Evolutionary conservation across 257 asterid species (phyloP), one percentile per base, ranked within the genome.

Genomic region (Anisodus tanguticus): DNA sequence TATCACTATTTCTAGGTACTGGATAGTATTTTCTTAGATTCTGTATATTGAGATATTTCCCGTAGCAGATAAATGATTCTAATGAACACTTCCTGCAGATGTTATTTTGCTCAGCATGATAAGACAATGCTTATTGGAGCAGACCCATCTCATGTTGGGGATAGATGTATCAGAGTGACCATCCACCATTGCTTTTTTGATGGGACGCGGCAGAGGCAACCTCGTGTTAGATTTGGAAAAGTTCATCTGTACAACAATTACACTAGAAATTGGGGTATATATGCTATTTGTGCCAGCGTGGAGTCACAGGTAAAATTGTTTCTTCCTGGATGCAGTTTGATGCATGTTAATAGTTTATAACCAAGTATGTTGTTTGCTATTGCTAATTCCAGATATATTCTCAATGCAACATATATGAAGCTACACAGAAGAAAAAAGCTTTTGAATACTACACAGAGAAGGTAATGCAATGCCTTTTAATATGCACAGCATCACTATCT

Each of bases 121-220:
- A 95, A 95, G 88, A 95, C 99, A 11, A 93, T 95, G 97, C 99
- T 95, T 79, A 94, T 95, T 16, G 98, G 99, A 43, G 97, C 97
- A 5, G 99, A 95, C 78, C 95, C 99, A 1, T 83, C 97, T 83
- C 93, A 95, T 88, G 88, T 90, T 13, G 90, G 85, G 17, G 99
- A 95, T 69, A 89, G 99, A 88, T 94, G 99, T 89, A 91, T 83
- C n/a, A n/a, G n/a, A n/a, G n/a, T n/a, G n/a, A n/a, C n/a, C n/a
- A n/a, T n/a, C n/a, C n/a, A n/a, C n/a, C n/a, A n/a, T n/a, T n/a
- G n/a, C n/a, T n/a, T n/a, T n/a, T n/a, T n/a, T n/a, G n/a, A n/a
- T n/a, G n/a, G n/a, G n/a, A n/a, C n/a, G n/a, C n/a, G n/a, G n/a
- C n/a, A n/a, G n/a, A n/a, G n/a, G n/a, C n/a, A n/a, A n/a, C n/a